These are phyloP conservation scores for Wickerhamomyces sp. DNA, from an alignment of 1,139 yeast genomes.

Conservation along the genomic window DNA sequence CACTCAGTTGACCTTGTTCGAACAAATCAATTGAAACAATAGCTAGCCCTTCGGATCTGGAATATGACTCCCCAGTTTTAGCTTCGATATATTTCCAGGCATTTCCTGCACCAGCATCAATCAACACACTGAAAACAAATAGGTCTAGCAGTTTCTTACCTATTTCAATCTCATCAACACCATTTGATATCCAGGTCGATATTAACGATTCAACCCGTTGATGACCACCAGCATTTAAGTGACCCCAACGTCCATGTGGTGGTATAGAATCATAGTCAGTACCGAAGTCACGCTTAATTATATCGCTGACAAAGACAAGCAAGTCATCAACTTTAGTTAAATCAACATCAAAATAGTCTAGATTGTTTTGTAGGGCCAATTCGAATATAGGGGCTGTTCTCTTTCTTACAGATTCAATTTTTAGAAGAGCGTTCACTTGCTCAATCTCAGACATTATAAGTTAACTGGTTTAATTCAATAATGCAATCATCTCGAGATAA, in stretches of 20 bases:
- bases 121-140: slow-evolving; percentile 50
- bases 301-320: slow-evolving; percentile 37
- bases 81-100: slow-evolving; percentile 42
- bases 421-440: slow-evolving; percentile 32
- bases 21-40: slow-evolving; percentile 54
- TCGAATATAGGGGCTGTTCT: slow-evolving; percentile 39
- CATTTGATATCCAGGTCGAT: slow-evolving; percentile 27
- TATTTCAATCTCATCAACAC: slow-evolving; percentile 35
- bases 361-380: slow-evolving; percentile 31
- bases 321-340: slow-evolving; percentile 33
- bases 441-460: not conserved
- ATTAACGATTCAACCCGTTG: slow-evolving; percentile 40
- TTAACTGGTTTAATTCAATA: no score
- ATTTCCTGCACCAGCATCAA: slow-evolving; percentile 64
- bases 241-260: slow-evolving; percentile 63
- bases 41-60: slow-evolving; percentile 57
- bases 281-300: slow-evolving; percentile 40
- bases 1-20: slow-evolving; percentile 41
- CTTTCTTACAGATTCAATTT: slow-evolving; percentile 49
- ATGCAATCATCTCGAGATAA: no score
- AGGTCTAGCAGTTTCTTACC: slow-evolving; percentile 49
- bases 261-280: slow-evolving; percentile 40
- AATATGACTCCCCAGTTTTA: slow-evolving; percentile 26
- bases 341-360: slow-evolving; percentile 43
- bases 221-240: slow-evolving; percentile 45